These are phyloP conservation scores for Aspergillus niger DNA, from an alignment of 2,329 filamentous ascomycete genomes.

Conservation along the genomic window DNA sequence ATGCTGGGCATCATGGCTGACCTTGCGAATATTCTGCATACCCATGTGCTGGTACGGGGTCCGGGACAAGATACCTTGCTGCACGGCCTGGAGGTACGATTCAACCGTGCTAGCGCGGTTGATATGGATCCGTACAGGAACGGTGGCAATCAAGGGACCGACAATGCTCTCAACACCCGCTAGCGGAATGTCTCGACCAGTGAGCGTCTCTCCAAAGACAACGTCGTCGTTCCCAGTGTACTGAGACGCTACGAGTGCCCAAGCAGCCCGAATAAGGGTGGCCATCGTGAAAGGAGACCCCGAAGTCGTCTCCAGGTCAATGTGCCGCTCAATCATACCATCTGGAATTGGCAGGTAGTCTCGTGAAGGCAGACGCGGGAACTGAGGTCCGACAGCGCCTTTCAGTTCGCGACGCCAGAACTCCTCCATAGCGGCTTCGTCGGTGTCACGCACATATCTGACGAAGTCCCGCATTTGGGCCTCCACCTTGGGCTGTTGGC, in stretches of 20 bases:
- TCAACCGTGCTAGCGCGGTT: conserved; percentile 29
- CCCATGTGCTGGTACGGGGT: conserved; percentile 54
- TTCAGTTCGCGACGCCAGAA: conserved; percentile 54
- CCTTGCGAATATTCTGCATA: conserved; percentile 51
- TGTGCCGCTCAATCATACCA: conserved; percentile 48
- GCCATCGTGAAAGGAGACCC: conserved; percentile 46
- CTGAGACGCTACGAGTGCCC: conserved; percentile 50
- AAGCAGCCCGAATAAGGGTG: conserved; percentile 52
- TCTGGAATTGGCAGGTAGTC: conserved; percentile 51
- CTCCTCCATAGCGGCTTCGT: conserved; percentile 43
- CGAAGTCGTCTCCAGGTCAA: conserved; percentile 27
- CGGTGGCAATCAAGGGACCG: conserved; percentile 53
- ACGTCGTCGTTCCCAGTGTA: conserved; percentile 51
- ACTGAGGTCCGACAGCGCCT: conserved; percentile 51
- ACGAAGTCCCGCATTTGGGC: conserved; percentile 52
- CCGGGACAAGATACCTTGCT: conserved; percentile 37
- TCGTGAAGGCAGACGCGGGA: conserved; percentile 52
- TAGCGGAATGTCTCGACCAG: conserved; percentile 50
- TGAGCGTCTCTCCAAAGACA: conserved; percentile 54
- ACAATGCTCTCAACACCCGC: conserved; percentile 51
- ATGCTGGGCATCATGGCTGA: conserved; percentile 42
- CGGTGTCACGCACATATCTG: conserved; percentile 48
- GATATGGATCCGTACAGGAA: conserved; percentile 50
- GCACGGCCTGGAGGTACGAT: conserved; percentile 33
- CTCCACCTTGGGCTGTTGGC: conserved; percentile 18